phyloP scores from a whole-genome alignment of 2,329 filamentous ascomycete species.

The Verticillium nubilum region DNA sequence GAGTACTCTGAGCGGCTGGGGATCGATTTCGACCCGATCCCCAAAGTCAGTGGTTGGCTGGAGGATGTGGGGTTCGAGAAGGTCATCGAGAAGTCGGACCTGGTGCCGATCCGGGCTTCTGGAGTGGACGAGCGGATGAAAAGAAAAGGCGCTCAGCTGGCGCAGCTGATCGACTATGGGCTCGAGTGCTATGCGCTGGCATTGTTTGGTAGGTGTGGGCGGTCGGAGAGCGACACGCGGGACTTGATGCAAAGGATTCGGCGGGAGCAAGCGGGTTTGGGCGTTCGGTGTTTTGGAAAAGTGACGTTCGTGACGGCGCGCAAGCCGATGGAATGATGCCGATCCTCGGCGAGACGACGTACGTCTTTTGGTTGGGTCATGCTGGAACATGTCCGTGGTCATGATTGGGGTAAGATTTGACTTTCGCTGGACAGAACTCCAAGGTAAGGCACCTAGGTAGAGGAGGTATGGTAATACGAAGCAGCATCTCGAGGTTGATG shows the following conservation, averaged over 20 bases:
- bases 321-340: conserved; percentile 7
- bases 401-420: background rate
- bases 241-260: conserved; percentile 23
- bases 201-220: conserved; percentile 24
- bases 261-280: background rate
- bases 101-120: conserved; percentile 33
- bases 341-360: background rate
- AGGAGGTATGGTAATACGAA: background rate
- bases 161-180: conserved; percentile 31
- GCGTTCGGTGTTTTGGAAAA: background rate
- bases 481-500: background rate
- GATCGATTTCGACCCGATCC: conserved; percentile 34
- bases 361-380: background rate
- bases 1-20: conserved; percentile 20
- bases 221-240: conserved; percentile 24
- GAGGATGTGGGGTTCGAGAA: conserved; percentile 31
- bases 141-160: conserved; percentile 28
- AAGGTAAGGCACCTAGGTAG: background rate
- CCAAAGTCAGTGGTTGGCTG: conserved; percentile 26
- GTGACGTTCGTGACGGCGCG: conserved; percentile 10
- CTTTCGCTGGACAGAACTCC: background rate
- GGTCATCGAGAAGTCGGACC: conserved; percentile 32
- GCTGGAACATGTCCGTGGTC: background rate
- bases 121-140: conserved; percentile 31
- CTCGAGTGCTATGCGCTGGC: conserved; percentile 25